Evolutionary conservation across 2,329 filamentous ascomycete genomes (phyloP), one percentile per base, ranked within the genome.

Genomic region (Colletotrichum aenigma): DNA sequence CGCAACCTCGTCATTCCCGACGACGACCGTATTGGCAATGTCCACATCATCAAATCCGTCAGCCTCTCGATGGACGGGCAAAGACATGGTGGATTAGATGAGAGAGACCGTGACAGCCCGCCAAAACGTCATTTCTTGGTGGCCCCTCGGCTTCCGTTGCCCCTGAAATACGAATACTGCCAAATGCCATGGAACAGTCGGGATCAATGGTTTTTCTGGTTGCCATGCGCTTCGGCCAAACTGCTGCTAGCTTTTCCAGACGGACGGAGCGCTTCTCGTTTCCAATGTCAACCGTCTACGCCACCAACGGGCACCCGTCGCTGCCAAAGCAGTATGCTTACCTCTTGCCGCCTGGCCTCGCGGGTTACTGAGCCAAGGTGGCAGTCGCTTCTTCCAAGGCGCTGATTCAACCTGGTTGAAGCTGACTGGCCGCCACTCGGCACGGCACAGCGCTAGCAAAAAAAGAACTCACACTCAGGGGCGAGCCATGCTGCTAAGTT

Each of bases 341-440:
- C 28, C 34, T 38, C 62, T 30, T 52, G 43, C 43, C 56, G 56
- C 56, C 56, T 43, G 26, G 34, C 56, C 55, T 60, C 30, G 38
- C 52, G 32, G 34, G 34, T 38, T 36, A 34, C 24, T 43, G 52
- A 43, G 56, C 32, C 21, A 34, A 34, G 34, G 24, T 38, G 30
- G 30, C 48, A 30, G 64, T 55, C 64, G 65, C 62, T 61, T 34
- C 58, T 30, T 55, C 68, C 43, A 43, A 34, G 52, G 30, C 36
- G 32, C 38, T 56, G 62, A 38, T 34, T 64, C 55, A 60, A 55
- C 28, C 26, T 24, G 52, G 55, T 55, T 66, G 30, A 62, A 69
- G 55, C 38, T 72, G 73, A 75, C 62, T 75, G 73, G 73, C 66
- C 74, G 74, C 74, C 74, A 75, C 73, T 56, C 30, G 52, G 72